Evolutionary conservation across 805 yeast species (phyloP).

Genomic region (Saccharomyces eubayanus): DNA sequence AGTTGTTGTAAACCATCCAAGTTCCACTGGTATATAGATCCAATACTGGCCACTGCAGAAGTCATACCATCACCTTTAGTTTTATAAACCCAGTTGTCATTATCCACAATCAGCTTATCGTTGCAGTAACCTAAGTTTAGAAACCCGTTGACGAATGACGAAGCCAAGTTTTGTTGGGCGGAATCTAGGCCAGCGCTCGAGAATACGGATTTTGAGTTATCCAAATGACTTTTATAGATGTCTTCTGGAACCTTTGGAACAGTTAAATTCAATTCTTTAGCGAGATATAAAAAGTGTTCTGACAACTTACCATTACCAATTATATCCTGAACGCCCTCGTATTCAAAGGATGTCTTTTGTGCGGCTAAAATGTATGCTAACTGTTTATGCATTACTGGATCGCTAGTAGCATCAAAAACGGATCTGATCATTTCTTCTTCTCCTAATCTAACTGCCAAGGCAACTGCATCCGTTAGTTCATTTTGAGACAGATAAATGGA

Average conservation of each 20-base stretch:
- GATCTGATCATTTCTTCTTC: slow-evolving; percentile 67
- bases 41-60: slow-evolving; percentile 86
- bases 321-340: slow-evolving; percentile 72
- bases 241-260: slow-evolving; percentile 94
- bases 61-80: slow-evolving; percentile 89
- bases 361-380: slow-evolving; percentile 81
- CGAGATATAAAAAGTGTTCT: slow-evolving; percentile 71
- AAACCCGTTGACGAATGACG: slow-evolving; percentile 88
- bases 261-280: slow-evolving; percentile 77
- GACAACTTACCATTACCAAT: slow-evolving; percentile 71
- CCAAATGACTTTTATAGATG: slow-evolving; percentile 84
- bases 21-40: slow-evolving; percentile 88
- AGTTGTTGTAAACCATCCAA: slow-evolving; percentile 82
- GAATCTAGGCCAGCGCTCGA: slow-evolving; percentile 60
- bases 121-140: slow-evolving; percentile 85
- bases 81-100: slow-evolving; percentile 83
- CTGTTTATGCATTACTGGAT: slow-evolving; percentile 72
- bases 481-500: slow-evolving; percentile 71
- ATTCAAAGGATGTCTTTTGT: slow-evolving; percentile 74
- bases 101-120: slow-evolving; percentile 71
- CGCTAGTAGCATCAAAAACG: slow-evolving; percentile 75
- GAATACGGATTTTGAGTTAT: slow-evolving; percentile 51
- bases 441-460: slow-evolving; percentile 82
- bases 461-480: slow-evolving; percentile 81
- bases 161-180: slow-evolving; percentile 90